A percentile compares a stretch with the other conserved stretches of the same genome.
Evolutionary conservation across 192 early-diverging fungal genomes (phyloP).

Genomic region (Backusella westeae): DNA sequence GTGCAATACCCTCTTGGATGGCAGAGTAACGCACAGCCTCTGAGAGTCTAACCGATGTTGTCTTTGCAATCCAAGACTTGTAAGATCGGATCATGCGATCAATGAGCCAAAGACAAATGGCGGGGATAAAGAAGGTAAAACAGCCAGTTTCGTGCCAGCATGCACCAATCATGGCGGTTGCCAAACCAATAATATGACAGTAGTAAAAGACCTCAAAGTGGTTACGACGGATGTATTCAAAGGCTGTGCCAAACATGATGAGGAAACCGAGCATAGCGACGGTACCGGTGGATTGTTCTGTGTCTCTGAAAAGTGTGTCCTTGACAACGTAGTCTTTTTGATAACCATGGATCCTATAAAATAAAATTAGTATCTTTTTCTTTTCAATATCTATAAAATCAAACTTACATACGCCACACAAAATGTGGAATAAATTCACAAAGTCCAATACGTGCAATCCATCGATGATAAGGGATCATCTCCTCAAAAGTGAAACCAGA

Average conservation of each 20-base stretch:
- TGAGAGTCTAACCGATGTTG: neutral
- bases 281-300: conserved; percentile 30
- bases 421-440: conserved; percentile 28
- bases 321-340: neutral
- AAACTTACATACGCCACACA: conserved; percentile 36
- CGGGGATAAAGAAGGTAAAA: conserved; percentile 23
- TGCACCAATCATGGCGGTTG: conserved; percentile 27
- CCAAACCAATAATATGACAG: conserved; percentile 38
- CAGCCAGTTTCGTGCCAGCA: conserved; percentile 31
- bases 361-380: neutral
- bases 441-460: conserved; percentile 37
- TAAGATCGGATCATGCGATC: conserved; percentile 37
- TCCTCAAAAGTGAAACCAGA: conserved; percentile 41
- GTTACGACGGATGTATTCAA: conserved; percentile 36
- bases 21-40: conserved; percentile 9
- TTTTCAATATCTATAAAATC: neutral
- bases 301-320: conserved; percentile 27
- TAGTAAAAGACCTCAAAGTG: conserved; percentile 44
- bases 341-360: conserved; percentile 1
- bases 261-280: conserved; percentile 23
- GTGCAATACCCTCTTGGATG: conserved; percentile 21
- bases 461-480: conserved; percentile 42
- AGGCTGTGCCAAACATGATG: conserved; percentile 22
- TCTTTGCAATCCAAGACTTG: conserved; percentile 16
- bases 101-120: conserved; percentile 26